Conservation (phyloP, 2,329 filamentous ascomycete genomes). For the Clonostachys rosea region DNA sequence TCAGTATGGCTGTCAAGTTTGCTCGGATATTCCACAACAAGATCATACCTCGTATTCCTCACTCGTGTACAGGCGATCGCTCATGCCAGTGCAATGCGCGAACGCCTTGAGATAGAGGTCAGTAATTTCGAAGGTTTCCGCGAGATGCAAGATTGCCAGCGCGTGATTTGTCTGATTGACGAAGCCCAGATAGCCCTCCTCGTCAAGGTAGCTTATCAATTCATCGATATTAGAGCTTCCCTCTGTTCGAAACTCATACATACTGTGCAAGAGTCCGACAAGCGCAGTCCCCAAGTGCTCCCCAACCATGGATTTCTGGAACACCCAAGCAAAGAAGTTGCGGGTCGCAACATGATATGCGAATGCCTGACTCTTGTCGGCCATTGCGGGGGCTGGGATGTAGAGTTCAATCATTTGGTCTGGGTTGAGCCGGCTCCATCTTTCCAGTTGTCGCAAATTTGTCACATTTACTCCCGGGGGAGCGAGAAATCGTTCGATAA, state of each 20-base stretch:
- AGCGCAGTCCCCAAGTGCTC: constrained; percentile 59
- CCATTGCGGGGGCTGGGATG: constrained; percentile 58
- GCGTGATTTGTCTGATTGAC: constrained; percentile 63
- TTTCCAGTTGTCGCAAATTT: constrained; percentile 19
- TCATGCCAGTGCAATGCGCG: constrained; percentile 76
- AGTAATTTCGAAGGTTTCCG: constrained; percentile 59
- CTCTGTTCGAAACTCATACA: constrained; percentile 55
- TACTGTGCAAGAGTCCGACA: constrained; percentile 58
- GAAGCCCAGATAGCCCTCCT: constrained; percentile 66
- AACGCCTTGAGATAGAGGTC: constrained; percentile 72
- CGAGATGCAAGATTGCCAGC: constrained; percentile 61
- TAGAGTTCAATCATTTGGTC: constrained; percentile 52
- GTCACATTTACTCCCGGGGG: constrained; percentile 17
- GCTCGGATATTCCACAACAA: constrained; percentile 1
- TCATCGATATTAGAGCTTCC: constrained; percentile 52
- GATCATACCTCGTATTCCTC: constrained; percentile 56
- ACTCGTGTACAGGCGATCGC: constrained; percentile 49
- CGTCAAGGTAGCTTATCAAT: constrained; percentile 60
- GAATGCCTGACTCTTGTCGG: constrained; percentile 49
- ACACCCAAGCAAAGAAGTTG: constrained; percentile 72
- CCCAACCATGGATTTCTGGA: constrained; percentile 63
- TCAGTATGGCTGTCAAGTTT: constrained; percentile 9
- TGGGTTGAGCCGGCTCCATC: constrained; percentile 21
- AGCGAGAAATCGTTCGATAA: constrained; percentile 50
- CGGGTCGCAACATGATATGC: constrained; percentile 64